Percentiles rank a stretch among this genome's conserved stretches.
phyloP scores from a whole-genome alignment of 1,284 basidiomycete genomes.

The Puccinia sorghi region DNA sequence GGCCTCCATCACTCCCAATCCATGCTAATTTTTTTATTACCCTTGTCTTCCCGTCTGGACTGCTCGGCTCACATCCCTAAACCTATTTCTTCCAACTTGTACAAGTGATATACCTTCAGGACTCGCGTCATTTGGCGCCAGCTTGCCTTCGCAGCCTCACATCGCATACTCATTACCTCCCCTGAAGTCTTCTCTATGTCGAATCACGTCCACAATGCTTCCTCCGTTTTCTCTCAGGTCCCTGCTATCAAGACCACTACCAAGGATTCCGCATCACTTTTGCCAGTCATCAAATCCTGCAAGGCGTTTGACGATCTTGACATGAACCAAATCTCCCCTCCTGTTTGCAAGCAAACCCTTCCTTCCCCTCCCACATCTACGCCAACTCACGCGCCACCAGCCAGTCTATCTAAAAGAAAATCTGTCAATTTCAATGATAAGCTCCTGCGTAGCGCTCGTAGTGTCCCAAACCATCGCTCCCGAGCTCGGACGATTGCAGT shows the following conservation, averaged over 20 bases:
- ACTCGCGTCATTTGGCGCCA: neutral
- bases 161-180: neutral
- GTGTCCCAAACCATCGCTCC: constrained; percentile 41
- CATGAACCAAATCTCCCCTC: constrained; percentile 26
- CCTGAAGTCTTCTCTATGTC: neutral
- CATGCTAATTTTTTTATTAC: neutral
- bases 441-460: constrained; percentile 30
- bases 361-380: constrained; percentile 49
- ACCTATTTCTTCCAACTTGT: neutral
- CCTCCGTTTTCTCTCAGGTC: neutral
- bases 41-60: neutral
- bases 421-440: constrained; percentile 36
- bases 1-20: neutral
- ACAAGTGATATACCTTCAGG: neutral
- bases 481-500: neutral
- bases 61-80: neutral
- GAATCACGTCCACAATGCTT: neutral
- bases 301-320: neutral
- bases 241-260: neutral
- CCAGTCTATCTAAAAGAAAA: constrained; percentile 15
- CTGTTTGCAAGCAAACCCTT: constrained; percentile 9
- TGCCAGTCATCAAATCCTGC: neutral
- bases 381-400: constrained; percentile 18
- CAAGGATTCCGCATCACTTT: neutral
- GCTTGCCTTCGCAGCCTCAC: neutral